Evolutionary conservation across 164 flowering plant genomes (phyloP).

Genomic region (Kalanchoe fedtschenkoi): DNA sequence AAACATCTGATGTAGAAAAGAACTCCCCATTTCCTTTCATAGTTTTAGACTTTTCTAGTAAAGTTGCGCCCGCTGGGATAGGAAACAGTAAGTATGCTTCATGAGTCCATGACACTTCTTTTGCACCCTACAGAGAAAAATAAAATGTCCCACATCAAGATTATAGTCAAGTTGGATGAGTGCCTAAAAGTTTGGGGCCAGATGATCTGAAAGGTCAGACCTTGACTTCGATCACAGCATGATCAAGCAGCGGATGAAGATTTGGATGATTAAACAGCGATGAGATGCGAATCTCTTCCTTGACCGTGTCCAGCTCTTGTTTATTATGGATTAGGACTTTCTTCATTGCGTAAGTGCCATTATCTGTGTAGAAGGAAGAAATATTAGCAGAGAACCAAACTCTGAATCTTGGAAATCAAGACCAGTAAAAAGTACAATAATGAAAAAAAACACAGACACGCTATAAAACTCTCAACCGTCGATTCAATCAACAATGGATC

Average conservation of each 20-base stretch:
- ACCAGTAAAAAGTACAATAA: no score
- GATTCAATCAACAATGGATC: no score
- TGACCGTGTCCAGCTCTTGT: background rate
- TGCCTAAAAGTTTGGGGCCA: background rate
- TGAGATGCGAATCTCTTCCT: background rate
- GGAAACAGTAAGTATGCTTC: conserved; percentile 96
- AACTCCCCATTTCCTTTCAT: conserved; percentile 74
- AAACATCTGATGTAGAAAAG: conserved; percentile 74
- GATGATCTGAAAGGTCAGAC: background rate
- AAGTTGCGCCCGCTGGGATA: conserved; percentile 86
- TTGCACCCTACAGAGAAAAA: conserved; percentile 29
- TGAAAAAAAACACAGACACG: no score
- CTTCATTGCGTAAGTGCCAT: conserved; percentile 96
- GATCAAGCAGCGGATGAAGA: background rate
- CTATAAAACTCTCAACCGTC: no score
- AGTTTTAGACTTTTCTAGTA: conserved; percentile 56
- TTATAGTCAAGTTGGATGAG: background rate
- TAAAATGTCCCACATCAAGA: background rate
- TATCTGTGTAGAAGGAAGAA: conserved; percentile 49
- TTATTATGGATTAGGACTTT: conserved; percentile 36
- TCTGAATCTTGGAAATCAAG: no score
- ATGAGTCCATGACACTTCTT: conserved; percentile 67
- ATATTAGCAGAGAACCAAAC: background rate
- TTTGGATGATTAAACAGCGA: background rate
- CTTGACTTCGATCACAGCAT: background rate